These are phyloP conservation scores for Butyriboletus loyo DNA, from an alignment of 768 basidiomycete genomes.

Conservation along the genomic window DNA sequence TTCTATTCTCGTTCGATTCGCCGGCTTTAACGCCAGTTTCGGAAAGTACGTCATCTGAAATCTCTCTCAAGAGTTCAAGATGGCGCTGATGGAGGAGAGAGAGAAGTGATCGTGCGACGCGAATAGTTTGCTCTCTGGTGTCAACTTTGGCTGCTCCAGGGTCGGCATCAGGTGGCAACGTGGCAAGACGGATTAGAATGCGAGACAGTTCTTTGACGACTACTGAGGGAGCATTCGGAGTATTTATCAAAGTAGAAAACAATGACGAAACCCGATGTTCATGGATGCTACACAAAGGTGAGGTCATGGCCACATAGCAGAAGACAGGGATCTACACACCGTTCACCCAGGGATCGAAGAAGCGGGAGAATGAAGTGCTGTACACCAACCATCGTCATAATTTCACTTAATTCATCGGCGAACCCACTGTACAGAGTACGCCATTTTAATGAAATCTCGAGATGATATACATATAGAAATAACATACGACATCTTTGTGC, in stretches of 20 bases:
- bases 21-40: conserved; percentile 10
- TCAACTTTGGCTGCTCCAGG: background rate
- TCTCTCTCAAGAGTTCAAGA: conserved; percentile 45
- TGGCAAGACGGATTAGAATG: conserved; percentile 22
- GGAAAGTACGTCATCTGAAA: conserved; percentile 37
- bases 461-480: background rate
- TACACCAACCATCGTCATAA: conserved; percentile 46
- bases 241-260: conserved; percentile 32
- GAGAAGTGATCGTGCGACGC: conserved; percentile 40
- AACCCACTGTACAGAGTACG: conserved; percentile 37
- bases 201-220: conserved; percentile 23
- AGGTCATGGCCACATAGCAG: background rate
- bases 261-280: conserved; percentile 28
- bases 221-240: conserved; percentile 15
- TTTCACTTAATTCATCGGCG: conserved; percentile 44
- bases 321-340: conserved; percentile 33
- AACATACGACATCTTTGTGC: conserved; percentile 48
- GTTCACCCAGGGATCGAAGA: conserved; percentile 37
- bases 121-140: conserved; percentile 2
- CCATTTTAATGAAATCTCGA: background rate
- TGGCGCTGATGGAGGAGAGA: conserved; percentile 64
- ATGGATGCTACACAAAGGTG: conserved; percentile 26
- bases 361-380: conserved; percentile 58
- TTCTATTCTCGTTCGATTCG: conserved; percentile 22
- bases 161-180: background rate